Evolutionary conservation across 306 rosid species (phyloP), one percentile per base, ranked within the genome.

Genomic region (Lathyrus aphaca): DNA sequence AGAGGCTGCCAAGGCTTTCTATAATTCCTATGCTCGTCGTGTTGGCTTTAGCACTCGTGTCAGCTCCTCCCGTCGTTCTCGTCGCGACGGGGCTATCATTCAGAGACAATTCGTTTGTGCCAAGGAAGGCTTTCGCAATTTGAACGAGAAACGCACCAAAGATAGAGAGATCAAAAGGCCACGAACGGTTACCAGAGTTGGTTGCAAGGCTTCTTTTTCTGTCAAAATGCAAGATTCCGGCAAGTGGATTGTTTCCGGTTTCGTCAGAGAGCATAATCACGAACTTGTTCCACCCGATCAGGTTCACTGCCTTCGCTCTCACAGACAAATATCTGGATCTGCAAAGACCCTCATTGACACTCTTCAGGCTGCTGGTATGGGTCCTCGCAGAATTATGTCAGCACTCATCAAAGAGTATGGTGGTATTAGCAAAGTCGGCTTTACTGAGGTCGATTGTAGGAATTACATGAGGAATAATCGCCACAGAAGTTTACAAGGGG

Each of bases 401-500:
- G 98, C 98, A 2, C 87, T 94, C 29, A 90, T 94, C 60, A 94
- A 90, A 82, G 98, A 94, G 79, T 90, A 88, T 77, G 98, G 97
- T 55, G 98, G 98, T 68, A 88, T 91, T 74, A 94, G 97, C 80
- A 94, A 85, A 79, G 98, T 94, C 6, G 98, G 98, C 13, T 94
- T 94, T 76, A 94, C 98, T 4, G 98, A 94, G 89, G 98, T 94
- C 5, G 98, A 94, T 71, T 94, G 98, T 79, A 80, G 98, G 76
- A 94, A 94, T 75, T 94, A 94, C 82, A 94, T 94, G 98, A 88
- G 98, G 88, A 94, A 94, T 74, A 94, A 94, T 76, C 91, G 98
- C 16, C 96, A 85, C 61, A 85, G 86, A 83, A 94, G 92, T 78
- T 76, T 88, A 73, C 97, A 90, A 79, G 96, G 97, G 19, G 97